Evolutionary conservation across 2,329 filamentous ascomycete genomes (phyloP), one percentile per base, ranked within the genome.

Genomic region (Didymella segeticola): DNA sequence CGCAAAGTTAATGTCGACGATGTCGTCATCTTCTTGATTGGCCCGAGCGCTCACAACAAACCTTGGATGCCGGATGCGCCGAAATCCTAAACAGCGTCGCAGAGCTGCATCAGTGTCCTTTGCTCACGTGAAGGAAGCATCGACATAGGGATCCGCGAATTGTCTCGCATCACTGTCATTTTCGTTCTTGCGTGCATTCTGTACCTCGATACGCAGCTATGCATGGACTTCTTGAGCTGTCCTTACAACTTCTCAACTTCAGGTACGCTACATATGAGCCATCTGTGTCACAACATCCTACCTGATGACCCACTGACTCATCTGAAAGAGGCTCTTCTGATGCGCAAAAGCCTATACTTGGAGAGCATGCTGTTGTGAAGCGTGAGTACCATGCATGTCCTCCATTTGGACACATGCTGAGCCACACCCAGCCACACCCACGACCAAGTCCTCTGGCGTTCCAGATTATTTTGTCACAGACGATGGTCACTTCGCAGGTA

Each of bases 391-490:
- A n/a, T 42, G 43, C 25, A 55, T 34, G 25, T 50, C 25, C 20
- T 15, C 19, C 30, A 19, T 22, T 14, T 22, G 9, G 23, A 53
- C 19, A 4, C n/a, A 30, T 42, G 39, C 43, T 52, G 47, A 53
- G 38, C 53, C 57, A 47, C 61, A 19, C 17, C 11, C 12, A 69
- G 66, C 64, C 30, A 67, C 63, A 34, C 50, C 60, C 36, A 64
- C 62, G 14, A 54, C 42, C 15, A 61, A 59, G 29, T 62, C 66
- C 8, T 60, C 65, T 43, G 46, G 61, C 17, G 27, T 66, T 17
- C 70, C 70, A 8, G 70, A 73, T 42, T 73, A 72, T 49, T 71
- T 73, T 39, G 62, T 71, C 17, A 72, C 69, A 7, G 67, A 68
- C 5, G 61, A 68, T 39, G 64, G 67, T 3, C 63, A 64, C 45